A percentile compares a stretch with the other conserved stretches of the same genome.
phyloP scores from a whole-genome alignment of 192 early-diverging fungal species.

The Ambispora gerdemannii region DNA sequence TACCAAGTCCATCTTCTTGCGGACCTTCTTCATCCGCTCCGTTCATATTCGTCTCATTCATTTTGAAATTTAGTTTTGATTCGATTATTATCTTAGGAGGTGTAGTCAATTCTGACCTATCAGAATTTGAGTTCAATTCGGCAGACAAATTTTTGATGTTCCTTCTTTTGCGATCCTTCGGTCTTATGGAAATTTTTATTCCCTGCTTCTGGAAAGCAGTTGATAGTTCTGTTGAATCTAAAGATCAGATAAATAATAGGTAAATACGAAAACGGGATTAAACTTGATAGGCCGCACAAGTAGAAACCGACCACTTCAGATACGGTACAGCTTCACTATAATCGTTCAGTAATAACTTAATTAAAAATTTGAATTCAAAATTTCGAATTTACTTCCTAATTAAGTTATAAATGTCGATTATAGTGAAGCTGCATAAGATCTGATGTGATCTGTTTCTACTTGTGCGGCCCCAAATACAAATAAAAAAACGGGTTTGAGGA shows the following conservation, averaged over 20 bases:
- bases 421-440: too few species aligned
- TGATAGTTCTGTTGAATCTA: conserved; percentile 70
- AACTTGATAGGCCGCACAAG: background rate
- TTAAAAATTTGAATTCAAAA: background rate
- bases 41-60: too few species aligned
- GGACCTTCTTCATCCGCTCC: too few species aligned
- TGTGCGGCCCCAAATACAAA: too few species aligned
- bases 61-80: background rate
- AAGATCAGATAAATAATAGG: background rate
- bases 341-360: background rate
- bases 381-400: too few species aligned
- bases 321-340: background rate
- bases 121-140: background rate
- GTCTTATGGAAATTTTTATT: conserved; percentile 77
- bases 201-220: conserved; percentile 72
- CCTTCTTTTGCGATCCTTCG: conserved; percentile 45
- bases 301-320: background rate
- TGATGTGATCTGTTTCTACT: too few species aligned
- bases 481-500: background rate
- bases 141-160: background rate
- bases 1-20: too few species aligned
- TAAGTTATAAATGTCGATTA: too few species aligned
- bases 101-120: background rate
- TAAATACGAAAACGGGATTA: background rate
- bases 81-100: background rate